Evolutionary conservation across 169 alveolate species (phyloP), one percentile per base, ranked within the genome.

Genomic region (Plasmodium knowlesi): DNA sequence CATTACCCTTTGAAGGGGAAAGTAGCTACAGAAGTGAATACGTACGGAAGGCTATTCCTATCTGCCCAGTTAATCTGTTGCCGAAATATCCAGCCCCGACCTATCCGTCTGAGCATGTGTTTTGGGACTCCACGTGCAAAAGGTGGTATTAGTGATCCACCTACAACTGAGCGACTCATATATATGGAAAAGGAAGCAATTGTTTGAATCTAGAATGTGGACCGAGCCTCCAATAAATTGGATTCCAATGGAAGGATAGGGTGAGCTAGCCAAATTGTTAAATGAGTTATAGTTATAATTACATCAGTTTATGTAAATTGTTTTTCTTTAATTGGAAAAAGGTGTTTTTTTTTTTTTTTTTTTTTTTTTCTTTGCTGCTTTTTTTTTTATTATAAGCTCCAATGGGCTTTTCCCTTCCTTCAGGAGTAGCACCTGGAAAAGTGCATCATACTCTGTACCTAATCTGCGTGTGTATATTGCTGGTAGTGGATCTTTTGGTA

Each of bases 1-100:
- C 96, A 9, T 90, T 95, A 12, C 97, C 97, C 0, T 95, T 95
- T 76, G 97, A 95, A 57, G 97, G 96, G 41, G 90, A 83, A 41
- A 83, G 95, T 25, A 83, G 83, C 71, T 95, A 95, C 81, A 82
- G 97, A 50, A 88, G 67, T n/a, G 95, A 95, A 41, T 95, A 92
- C 43, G 76, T 71, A 71, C 82, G 93, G 61, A 95, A 95, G 85
- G 95, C 95, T 32, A 39, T 95, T 81, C 96, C 97, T 16, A 61
- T 78, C 57, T 84, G 94, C 16, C 90, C 93, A 37, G 94, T 89
- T 37, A 43, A 54, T 57, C 82, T 89, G 82, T 89, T 89, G 70
- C 94, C 94, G 19, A 22, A 89, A 78, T 89, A 89, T 80, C 94
- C 94, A 67, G 30, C 94, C 67, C 94, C 94, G 46, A 80, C 94